phyloP scores from a whole-genome alignment of 2,329 filamentous ascomycete genomes.

The Cladophialophora chaetospira region DNA sequence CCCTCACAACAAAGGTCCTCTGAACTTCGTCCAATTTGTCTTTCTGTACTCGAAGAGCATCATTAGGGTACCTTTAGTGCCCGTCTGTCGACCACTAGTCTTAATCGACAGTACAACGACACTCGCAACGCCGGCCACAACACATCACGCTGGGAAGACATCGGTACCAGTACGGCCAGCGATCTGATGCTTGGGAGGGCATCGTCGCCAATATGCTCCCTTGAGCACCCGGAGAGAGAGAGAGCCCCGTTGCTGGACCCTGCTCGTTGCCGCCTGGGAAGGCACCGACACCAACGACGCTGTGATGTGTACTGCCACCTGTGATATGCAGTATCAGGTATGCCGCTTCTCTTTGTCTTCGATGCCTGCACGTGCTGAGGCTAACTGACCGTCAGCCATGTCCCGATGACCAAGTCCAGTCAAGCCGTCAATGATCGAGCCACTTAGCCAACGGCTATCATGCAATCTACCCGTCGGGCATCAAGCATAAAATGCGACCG shows the following conservation, averaged over 20 bases:
- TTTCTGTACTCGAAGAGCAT: constrained; percentile 2
- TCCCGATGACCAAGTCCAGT: too few species aligned
- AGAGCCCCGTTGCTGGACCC: background rate
- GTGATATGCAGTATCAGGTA: background rate
- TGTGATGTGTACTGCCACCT: background rate
- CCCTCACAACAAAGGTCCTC: constrained; percentile 4
- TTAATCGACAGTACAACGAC: too few species aligned
- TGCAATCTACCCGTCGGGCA: too few species aligned
- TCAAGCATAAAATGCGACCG: too few species aligned
- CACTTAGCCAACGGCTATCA: too few species aligned
- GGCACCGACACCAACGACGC: background rate
- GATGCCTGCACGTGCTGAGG: too few species aligned
- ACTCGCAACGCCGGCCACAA: too few species aligned
- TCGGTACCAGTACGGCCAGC: background rate
- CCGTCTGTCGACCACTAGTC: too few species aligned
- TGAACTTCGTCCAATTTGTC: constrained; percentile 1
- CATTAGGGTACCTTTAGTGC: too few species aligned
- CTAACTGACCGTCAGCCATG: too few species aligned
- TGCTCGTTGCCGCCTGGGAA: background rate
- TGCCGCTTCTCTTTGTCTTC: background rate
- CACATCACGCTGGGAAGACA: background rate
- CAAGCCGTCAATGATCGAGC: too few species aligned
- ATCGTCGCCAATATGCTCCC: background rate
- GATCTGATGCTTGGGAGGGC: background rate
- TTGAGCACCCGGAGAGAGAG: background rate